A percentile compares a stretch with the other conserved stretches of the same genome.
Evolutionary conservation across 495 filamentous ascomycete genomes (phyloP).

Genomic region (Rhypophila decipiens): DNA sequence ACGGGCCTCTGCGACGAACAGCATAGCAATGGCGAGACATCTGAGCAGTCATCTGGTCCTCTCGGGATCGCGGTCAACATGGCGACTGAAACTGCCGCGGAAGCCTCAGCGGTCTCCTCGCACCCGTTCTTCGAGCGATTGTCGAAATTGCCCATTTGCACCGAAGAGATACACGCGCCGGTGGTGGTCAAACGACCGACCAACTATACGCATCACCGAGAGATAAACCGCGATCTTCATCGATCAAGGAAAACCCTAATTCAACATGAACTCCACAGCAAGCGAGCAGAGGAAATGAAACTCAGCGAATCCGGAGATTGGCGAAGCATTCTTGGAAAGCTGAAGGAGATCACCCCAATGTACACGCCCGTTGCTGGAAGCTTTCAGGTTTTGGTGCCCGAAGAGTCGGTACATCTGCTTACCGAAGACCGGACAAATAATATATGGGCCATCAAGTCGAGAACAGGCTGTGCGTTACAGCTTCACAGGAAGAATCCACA

Average conservation of each 20-base stretch:
- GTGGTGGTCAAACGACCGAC: conserved; percentile 17
- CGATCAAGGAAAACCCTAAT: no score
- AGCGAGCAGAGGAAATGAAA: no score
- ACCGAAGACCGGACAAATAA: no score
- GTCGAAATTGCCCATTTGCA: conserved; percentile 14
- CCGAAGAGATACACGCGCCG: conserved; percentile 9
- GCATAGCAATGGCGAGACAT: not conserved
- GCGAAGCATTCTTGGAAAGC: conserved; percentile 17
- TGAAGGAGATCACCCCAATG: conserved; percentile 15
- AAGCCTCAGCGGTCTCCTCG: not conserved
- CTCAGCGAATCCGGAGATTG: conserved; percentile 12
- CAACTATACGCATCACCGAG: conserved; percentile 10
- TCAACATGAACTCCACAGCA: not conserved
- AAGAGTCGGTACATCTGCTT: no score
- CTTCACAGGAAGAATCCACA: no score
- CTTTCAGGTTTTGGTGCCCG: no score
- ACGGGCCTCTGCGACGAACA: conserved; percentile 23
- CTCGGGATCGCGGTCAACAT: no score
- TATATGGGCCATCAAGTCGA: not conserved
- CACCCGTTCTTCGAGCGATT: conserved; percentile 13
- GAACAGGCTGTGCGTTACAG: conserved; percentile 15
- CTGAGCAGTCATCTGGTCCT: no score
- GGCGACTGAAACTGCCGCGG: no score
- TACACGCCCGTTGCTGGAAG: not conserved
- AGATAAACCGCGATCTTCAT: no score